Evolutionary conservation across 179 eudicot genomes (phyloP).

Genomic region (Heliamphora pulchella): DNA sequence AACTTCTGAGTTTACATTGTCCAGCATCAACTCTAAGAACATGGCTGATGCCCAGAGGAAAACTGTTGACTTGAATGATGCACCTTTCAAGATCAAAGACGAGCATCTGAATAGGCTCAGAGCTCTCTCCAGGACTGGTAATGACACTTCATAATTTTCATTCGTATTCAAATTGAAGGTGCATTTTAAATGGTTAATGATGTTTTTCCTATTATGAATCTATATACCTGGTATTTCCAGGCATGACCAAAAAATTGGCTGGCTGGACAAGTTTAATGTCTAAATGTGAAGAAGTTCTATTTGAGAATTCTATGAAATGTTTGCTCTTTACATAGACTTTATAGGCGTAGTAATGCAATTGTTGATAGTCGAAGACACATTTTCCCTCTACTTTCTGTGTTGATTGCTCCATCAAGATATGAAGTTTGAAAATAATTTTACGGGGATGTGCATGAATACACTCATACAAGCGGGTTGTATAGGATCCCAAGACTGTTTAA

Average conservation of each 20-base stretch:
- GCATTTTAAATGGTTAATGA: not conserved
- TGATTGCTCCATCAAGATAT: no score
- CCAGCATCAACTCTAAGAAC: constrained; percentile 29
- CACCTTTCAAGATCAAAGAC: constrained; percentile 65
- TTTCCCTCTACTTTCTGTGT: no score
- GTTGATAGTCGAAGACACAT: no score
- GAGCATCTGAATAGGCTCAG: constrained; percentile 64
- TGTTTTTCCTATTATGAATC: not conserved
- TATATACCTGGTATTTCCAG: not conserved
- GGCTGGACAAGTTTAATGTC: not conserved
- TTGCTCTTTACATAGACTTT: not conserved
- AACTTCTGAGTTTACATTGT: constrained; percentile 53
- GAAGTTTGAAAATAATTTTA: no score
- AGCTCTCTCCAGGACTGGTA: constrained; percentile 83
- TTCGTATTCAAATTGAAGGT: not conserved
- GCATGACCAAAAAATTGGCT: not conserved
- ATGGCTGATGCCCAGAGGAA: constrained; percentile 42
- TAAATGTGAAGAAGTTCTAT: not conserved
- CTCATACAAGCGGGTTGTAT: no score
- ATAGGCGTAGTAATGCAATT: not conserved
- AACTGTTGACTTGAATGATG: constrained; percentile 74
- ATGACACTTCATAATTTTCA: constrained; percentile 6
- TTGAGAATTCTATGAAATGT: not conserved
- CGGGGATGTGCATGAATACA: no score
- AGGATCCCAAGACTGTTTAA: no score